phyloP scores from a whole-genome alignment of 2,329 filamentous ascomycete genomes.

The Diaporthe citri region DNA sequence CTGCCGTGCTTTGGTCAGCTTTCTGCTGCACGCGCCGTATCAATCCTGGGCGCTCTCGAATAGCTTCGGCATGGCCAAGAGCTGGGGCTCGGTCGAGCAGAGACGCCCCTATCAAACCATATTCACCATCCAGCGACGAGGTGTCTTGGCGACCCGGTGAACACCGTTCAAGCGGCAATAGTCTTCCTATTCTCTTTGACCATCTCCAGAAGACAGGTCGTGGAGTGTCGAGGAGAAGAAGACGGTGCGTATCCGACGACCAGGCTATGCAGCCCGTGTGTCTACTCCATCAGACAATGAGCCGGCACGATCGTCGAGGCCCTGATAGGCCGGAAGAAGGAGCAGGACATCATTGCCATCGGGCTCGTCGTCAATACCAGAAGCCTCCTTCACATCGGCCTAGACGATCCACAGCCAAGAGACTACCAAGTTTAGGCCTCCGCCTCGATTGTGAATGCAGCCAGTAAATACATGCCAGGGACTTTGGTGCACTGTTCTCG shows the following conservation, averaged over 20 bases:
- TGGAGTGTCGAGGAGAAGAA: neutral
- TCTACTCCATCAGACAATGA: neutral
- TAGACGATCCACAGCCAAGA: neutral
- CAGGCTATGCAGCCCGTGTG: neutral
- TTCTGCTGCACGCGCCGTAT: neutral
- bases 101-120: too few relatives aligned
- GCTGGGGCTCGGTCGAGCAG: neutral
- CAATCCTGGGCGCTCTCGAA: neutral
- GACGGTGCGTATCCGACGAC: neutral
- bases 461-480: neutral
- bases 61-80: conserved; percentile 15
- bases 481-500: neutral
- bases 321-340: neutral
- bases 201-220: neutral
- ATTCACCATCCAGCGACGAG: neutral
- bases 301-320: neutral
- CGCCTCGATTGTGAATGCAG: neutral
- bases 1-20: conserved; percentile 16
- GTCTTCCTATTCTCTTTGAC: too few relatives aligned
- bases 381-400: neutral
- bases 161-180: neutral
- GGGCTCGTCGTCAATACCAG: neutral
- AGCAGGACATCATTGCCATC: too few relatives aligned
- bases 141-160: neutral
- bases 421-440: neutral